phyloP scores from a whole-genome alignment of 176 grass and related monocot species.

The Carex cristatella region DNA sequence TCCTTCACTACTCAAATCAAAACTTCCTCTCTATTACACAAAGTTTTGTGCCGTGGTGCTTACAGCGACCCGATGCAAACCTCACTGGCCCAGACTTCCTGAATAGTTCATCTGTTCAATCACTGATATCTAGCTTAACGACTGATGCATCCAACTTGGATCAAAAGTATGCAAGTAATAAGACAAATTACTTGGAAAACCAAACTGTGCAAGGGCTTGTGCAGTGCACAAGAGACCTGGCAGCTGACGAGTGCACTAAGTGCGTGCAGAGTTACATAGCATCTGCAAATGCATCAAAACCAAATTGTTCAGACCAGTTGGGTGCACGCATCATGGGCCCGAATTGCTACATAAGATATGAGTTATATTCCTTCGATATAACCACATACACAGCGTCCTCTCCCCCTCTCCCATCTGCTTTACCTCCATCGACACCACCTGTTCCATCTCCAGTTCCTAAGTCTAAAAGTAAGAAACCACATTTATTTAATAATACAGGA shows the following conservation, averaged over 20 bases:
- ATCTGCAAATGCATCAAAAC: neutral
- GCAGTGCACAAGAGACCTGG: slow-evolving; percentile 4
- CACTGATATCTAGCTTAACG: neutral
- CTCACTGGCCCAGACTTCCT: neutral
- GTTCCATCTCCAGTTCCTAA: too few species aligned
- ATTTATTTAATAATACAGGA: too few species aligned
- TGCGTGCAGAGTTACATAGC: neutral
- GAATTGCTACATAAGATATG: neutral
- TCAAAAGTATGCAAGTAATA: neutral
- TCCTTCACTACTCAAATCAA: neutral
- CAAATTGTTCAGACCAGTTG: neutral
- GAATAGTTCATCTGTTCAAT: neutral
- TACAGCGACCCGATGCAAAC: neutral
- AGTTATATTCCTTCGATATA: neutral
- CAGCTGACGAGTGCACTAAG: neutral
- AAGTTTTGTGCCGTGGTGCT: neutral
- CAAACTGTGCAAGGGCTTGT: neutral
- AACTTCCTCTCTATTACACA: neutral
- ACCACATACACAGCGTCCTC: neutral
- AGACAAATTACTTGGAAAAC: neutral
- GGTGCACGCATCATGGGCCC: neutral
- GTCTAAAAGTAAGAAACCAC: too few species aligned
- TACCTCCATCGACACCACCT: neutral
- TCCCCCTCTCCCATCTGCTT: neutral
- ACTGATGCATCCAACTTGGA: neutral